Percentiles rank a stretch among this genome's conserved stretches.
phyloP scores from a whole-genome alignment of 257 asterid species.

The Apocynum venetum region DNA sequence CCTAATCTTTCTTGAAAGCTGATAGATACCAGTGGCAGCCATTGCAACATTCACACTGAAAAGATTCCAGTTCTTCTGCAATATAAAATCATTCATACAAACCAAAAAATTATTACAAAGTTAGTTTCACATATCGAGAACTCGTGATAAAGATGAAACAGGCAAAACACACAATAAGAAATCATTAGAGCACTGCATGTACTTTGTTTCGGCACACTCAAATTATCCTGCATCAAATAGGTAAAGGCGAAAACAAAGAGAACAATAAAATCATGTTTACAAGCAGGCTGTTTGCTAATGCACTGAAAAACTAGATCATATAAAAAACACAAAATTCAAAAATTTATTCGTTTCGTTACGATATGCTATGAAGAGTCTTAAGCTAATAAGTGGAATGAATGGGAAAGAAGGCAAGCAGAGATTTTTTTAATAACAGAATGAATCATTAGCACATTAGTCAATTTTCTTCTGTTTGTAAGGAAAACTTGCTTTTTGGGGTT shows the following conservation, averaged over 20 bases:
- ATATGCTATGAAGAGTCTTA: too few relatives aligned
- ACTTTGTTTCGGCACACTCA: background rate
- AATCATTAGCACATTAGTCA: background rate
- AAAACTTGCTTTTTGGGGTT: background rate
- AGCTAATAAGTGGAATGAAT: background rate
- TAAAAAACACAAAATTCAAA: background rate
- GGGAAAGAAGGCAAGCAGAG: background rate
- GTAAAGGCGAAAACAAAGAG: background rate
- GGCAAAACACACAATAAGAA: background rate
- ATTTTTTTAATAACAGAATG: background rate
- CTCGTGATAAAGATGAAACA: background rate
- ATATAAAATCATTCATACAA: constrained; percentile 17
- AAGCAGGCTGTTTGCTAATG: too few relatives aligned
- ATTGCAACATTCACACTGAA: constrained; percentile 82
- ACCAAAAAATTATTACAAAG: background rate
- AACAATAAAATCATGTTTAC: background rate
- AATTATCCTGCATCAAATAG: background rate
- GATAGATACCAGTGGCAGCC: constrained; percentile 91
- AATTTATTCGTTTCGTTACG: background rate
- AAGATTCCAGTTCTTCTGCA: constrained; percentile 93
- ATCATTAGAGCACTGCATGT: too few relatives aligned
- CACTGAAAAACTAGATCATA: too few relatives aligned
- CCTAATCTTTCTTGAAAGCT: constrained; percentile 72
- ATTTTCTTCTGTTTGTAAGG: background rate
- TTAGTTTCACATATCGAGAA: background rate